phyloP scores from a whole-genome alignment of 257 asterid species.

The Primulina eburnea region DNA sequence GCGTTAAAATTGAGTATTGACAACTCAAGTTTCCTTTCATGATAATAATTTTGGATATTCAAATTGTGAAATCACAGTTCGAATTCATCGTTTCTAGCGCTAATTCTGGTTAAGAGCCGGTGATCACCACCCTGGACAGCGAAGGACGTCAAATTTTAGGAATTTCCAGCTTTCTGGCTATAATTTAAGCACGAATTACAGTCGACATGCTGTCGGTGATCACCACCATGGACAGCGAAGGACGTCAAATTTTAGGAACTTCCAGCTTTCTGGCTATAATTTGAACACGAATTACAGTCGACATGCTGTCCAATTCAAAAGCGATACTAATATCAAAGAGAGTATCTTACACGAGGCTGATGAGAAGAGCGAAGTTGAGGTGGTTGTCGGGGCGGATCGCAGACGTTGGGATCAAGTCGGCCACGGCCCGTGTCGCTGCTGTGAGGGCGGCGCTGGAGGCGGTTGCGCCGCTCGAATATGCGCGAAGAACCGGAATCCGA shows the following conservation, averaged over 20 bases:
- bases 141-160: neutral
- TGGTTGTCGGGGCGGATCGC: conserved; percentile 49
- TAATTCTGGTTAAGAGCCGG: no score
- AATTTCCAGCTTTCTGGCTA: neutral
- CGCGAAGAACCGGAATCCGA: conserved; percentile 37
- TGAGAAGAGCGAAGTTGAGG: conserved; percentile 36
- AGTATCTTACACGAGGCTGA: conserved; percentile 40
- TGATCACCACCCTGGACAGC: no score
- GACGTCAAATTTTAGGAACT: neutral
- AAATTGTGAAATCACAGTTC: no score
- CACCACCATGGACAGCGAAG: no score
- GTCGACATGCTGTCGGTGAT: neutral
- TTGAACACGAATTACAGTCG: neutral
- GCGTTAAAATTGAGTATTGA: neutral
- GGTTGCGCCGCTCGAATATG: conserved; percentile 34
- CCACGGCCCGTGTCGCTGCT: conserved; percentile 41
- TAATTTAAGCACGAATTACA: neutral
- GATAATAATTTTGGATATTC: neutral
- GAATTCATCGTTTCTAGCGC: no score
- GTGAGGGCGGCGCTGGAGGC: conserved; percentile 41
- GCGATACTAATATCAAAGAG: neutral
- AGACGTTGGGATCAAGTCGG: conserved; percentile 46
- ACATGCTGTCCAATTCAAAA: neutral
- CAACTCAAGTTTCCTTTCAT: neutral
- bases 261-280: neutral